Conservation (phyloP, 352 stramenopile genomes). For the Blastocystis hominis region DNA sequence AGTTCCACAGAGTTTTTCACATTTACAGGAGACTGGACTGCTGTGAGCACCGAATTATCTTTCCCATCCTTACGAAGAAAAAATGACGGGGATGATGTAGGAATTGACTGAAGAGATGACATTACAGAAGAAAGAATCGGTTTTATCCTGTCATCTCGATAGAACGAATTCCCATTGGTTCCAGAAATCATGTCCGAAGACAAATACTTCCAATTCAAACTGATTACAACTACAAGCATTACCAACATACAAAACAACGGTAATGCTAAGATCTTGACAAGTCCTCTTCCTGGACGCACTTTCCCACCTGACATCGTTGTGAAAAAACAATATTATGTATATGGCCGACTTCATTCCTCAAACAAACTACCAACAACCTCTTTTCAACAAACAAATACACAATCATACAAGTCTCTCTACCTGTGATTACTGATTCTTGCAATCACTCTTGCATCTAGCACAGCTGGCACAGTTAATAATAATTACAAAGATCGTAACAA, state of each 20-base stretch:
- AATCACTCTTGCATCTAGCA: background rate
- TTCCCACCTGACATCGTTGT: background rate
- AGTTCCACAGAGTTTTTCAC: too few relatives aligned
- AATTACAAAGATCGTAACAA: background rate
- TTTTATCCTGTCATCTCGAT: background rate
- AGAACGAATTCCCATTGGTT: background rate
- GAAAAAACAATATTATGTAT: background rate
- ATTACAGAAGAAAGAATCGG: background rate
- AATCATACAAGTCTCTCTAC: background rate
- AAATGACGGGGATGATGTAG: too few relatives aligned
- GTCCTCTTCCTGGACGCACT: background rate
- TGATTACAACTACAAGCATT: background rate
- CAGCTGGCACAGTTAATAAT: slow-evolving; percentile 32
- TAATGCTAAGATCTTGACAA: background rate
- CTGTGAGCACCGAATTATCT: too few relatives aligned
- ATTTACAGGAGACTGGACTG: too few relatives aligned
- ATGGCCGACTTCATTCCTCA: too few relatives aligned
- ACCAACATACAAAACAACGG: background rate
- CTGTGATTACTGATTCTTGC: background rate
- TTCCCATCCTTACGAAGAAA: too few relatives aligned
- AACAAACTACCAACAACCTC: background rate
- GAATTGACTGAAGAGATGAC: background rate
- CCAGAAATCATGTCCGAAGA: background rate
- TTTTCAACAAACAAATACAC: slow-evolving; percentile 7
- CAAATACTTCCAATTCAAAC: slow-evolving; percentile 12